These are phyloP conservation scores for Debaryomyces maramus DNA, from an alignment of 805 yeast genomes.

Conservation along the genomic window DNA sequence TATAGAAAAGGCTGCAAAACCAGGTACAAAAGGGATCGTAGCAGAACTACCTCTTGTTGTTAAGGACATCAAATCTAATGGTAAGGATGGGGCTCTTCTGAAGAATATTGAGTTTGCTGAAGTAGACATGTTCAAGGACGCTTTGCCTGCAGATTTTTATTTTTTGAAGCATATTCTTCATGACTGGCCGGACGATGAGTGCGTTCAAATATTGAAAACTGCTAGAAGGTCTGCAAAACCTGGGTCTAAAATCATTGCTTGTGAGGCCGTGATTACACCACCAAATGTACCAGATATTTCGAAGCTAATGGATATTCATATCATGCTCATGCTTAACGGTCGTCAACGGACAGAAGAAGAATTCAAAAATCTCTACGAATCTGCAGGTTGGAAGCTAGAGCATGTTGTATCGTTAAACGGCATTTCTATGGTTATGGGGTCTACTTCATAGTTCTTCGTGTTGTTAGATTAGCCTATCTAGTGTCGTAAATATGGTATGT, in stretches of 20 bases:
- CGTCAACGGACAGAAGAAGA: constrained; percentile 2
- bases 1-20: neutral
- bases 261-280: neutral
- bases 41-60: neutral
- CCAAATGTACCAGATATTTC: neutral
- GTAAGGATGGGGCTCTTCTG: neutral
- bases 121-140: constrained; percentile 1
- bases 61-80: neutral
- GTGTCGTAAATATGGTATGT: too few species aligned
- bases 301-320: neutral
- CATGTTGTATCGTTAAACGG: neutral
- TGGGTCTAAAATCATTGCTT: neutral
- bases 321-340: neutral
- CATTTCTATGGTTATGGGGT: neutral
- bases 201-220: neutral
- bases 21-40: neutral
- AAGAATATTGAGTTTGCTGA: neutral
- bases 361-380: neutral
- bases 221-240: neutral
- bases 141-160: neutral
- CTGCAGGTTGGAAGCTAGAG: neutral
- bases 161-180: constrained; percentile 2
- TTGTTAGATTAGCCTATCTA: too few species aligned
- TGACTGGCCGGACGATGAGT: constrained; percentile 2
- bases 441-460: too few species aligned